These are phyloP conservation scores for Tylopilus rubrobrunneus DNA, from an alignment of 768 basidiomycete species.

Conservation along the genomic window DNA sequence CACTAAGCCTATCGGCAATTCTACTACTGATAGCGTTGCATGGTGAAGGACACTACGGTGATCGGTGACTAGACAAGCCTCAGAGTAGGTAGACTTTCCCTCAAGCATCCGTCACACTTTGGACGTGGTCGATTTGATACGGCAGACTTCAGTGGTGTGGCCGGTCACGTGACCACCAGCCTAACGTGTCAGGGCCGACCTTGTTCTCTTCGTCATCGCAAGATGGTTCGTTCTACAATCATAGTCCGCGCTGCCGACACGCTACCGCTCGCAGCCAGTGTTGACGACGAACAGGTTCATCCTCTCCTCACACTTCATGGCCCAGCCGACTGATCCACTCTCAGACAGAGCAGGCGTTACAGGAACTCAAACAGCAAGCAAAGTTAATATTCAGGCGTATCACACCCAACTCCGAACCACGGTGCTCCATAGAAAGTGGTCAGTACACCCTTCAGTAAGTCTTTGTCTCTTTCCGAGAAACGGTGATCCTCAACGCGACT, in stretches of 20 bases:
- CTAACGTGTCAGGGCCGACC: conserved; percentile 1
- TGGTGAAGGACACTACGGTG: no score
- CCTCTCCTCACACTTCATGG: background rate
- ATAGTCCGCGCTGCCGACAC: conserved; percentile 84
- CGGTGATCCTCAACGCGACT: conserved; percentile 7
- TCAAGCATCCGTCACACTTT: no score
- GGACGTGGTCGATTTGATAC: no score
- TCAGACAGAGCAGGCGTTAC: conserved; percentile 89
- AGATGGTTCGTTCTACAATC: conserved; percentile 85
- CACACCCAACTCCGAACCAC: conserved; percentile 89
- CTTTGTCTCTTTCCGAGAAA: conserved; percentile 16
- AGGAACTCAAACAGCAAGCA: conserved; percentile 98
- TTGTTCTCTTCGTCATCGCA: background rate
- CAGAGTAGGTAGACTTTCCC: no score
- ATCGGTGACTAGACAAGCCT: no score
- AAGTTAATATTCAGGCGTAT: conserved; percentile 96
- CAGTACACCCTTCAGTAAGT: conserved; percentile 92
- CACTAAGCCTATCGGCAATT: no score
- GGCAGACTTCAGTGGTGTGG: no score
- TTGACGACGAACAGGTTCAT: conserved; percentile 92
- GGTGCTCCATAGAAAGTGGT: conserved; percentile 95
- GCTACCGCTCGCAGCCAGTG: conserved; percentile 89
- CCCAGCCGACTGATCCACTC: conserved; percentile 2
- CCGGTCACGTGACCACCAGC: conserved; percentile 10
- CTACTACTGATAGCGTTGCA: no score